phyloP scores from a whole-genome alignment of 2,329 filamentous ascomycete genomes.

The Periconia sp. region DNA sequence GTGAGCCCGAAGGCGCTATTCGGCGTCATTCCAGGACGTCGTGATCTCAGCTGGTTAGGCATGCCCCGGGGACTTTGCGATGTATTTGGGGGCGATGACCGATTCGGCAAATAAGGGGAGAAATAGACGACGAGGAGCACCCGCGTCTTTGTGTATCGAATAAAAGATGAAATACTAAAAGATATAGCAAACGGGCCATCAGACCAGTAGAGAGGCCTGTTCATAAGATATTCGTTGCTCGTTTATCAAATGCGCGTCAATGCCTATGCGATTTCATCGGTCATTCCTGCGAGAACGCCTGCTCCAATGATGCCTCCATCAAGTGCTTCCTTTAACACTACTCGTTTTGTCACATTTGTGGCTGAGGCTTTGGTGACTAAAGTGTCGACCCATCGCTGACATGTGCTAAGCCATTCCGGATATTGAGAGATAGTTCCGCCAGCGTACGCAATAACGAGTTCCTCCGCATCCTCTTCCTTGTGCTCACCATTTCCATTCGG shows the following conservation, averaged over 20 bases:
- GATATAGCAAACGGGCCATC: neutral
- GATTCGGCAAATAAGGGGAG: neutral
- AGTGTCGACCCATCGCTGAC: conserved; percentile 70
- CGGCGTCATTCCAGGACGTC: too few relatives aligned
- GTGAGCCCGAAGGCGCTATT: too few relatives aligned
- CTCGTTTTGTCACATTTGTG: conserved; percentile 49
- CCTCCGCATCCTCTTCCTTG: conserved; percentile 50
- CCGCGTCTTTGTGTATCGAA: too few relatives aligned
- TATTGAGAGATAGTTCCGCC: conserved; percentile 83
- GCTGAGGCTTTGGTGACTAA: conserved; percentile 53
- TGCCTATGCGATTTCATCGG: conserved; percentile 31
- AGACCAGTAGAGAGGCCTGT: conserved; percentile 1
- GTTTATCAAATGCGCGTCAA: too few relatives aligned
- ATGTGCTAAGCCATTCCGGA: conserved; percentile 73
- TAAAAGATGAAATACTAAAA: too few relatives aligned
- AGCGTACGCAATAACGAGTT: conserved; percentile 79
- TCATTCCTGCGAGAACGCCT: conserved; percentile 60
- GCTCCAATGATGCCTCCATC: conserved; percentile 63
- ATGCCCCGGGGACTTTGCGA: too few relatives aligned
- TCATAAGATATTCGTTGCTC: too few relatives aligned
- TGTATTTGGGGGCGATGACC: too few relatives aligned
- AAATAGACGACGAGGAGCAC: neutral
- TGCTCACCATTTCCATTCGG: conserved; percentile 21
- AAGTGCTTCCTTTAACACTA: conserved; percentile 59
- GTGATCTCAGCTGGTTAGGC: too few relatives aligned